phyloP scores from a whole-genome alignment of 352 stramenopile species.

The Aphanomyces stellatus region DNA sequence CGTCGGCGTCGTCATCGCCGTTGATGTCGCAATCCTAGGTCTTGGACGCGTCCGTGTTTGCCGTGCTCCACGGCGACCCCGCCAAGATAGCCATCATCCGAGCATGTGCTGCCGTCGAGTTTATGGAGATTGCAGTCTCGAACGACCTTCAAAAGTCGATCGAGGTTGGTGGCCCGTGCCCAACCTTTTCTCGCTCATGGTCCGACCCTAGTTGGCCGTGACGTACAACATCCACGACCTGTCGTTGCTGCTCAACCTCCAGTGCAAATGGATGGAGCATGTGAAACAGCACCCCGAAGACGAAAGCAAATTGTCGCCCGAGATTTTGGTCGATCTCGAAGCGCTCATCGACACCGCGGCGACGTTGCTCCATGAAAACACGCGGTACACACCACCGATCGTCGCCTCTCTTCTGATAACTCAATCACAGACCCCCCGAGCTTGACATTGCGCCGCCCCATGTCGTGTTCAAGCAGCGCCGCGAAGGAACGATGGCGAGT shows the following conservation, averaged over 20 bases:
- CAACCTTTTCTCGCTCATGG: too few species aligned
- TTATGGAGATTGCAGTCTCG: slow-evolving; percentile 20
- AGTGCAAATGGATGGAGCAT: slow-evolving; percentile 40
- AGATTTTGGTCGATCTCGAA: slow-evolving; percentile 41
- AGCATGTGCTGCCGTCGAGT: slow-evolving; percentile 18
- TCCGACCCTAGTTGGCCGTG: slow-evolving; percentile 59
- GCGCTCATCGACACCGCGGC: slow-evolving; percentile 32
- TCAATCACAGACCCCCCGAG: neutral
- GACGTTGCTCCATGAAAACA: slow-evolving; percentile 14
- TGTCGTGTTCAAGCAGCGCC: slow-evolving; percentile 79
- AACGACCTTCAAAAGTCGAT: slow-evolving; percentile 53
- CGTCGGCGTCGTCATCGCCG: neutral
- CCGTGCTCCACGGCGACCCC: slow-evolving; percentile 12
- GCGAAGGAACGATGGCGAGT: slow-evolving; percentile 33
- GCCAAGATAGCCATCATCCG: slow-evolving; percentile 7
- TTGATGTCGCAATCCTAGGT: neutral
- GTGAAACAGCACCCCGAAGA: slow-evolving; percentile 15
- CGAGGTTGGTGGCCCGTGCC: slow-evolving; percentile 35
- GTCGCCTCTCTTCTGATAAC: neutral
- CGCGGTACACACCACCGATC: neutral
- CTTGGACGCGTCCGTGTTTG: slow-evolving; percentile 17
- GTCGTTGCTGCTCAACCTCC: slow-evolving; percentile 37
- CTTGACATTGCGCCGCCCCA: slow-evolving; percentile 43
- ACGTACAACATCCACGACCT: slow-evolving; percentile 66
- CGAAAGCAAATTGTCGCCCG: slow-evolving; percentile 21